phyloP scores from a whole-genome alignment of 192 early-diverging fungal genomes.

The Oehlia diaphana region DNA sequence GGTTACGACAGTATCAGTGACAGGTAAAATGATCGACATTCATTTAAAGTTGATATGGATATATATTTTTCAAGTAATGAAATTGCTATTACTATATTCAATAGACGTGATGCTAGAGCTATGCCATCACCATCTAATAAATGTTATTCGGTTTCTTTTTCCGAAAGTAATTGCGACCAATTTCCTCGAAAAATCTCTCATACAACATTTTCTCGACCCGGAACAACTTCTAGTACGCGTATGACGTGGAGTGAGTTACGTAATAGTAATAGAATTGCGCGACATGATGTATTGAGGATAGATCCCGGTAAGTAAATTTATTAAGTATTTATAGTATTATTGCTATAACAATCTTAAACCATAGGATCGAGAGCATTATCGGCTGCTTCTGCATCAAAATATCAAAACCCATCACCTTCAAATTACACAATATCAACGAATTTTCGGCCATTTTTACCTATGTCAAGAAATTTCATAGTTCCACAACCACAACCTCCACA shows the following conservation, averaged over 20 bases:
- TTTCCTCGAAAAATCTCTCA: background rate
- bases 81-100: background rate
- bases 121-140: background rate
- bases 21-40: background rate
- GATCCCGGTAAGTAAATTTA: background rate
- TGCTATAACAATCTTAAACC: background rate
- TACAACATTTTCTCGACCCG: background rate
- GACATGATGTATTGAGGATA: background rate
- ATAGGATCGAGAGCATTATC: background rate
- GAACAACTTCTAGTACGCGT: constrained; percentile 2
- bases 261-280: background rate
- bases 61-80: too few species aligned
- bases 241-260: constrained; percentile 6
- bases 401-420: background rate
- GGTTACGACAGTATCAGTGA: too few species aligned
- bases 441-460: background rate
- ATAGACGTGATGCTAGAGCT: background rate
- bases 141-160: background rate
- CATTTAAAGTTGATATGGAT: too few species aligned
- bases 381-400: too few species aligned
- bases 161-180: background rate
- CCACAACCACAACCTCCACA: background rate
- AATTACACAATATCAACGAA: background rate
- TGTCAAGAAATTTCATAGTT: background rate
- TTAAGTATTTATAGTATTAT: background rate